Base-by-base conservation (phyloP, 768 basidiomycete genomes). In the Royoungia palumana region DNA sequence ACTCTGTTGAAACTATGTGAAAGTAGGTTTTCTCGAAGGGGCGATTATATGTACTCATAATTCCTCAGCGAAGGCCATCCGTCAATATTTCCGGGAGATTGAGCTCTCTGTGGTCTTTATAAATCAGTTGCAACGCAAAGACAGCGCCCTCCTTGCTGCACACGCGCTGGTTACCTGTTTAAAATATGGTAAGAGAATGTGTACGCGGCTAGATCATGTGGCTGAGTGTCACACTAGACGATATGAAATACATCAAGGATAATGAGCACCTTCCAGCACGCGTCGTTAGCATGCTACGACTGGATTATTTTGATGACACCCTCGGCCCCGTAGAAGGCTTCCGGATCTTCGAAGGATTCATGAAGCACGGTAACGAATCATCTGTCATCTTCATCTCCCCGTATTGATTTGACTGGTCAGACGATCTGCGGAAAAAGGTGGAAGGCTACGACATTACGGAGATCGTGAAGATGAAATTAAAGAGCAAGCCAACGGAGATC, bases 1-100 rank as follows among this genome's bases (percentile, higher is more conserved):
- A 56, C 61, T 0, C 28, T 63, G 21, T 6, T 63, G 35, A 60
- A 53, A 9, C 35, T 63, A 16, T 58, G 55, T 39, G 50, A 58
- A 17, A 49, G 61, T 64, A 12, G n/a, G 54, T 30, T 0, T 19
- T 8, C 2, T 20, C 24, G 24, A 38, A 5, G 2, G 16, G 19
- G 9, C 0, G 6, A 8, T 27, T n/a, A 25, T n/a, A 9, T 1
- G 32, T 25, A 12, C 37, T 57, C 5, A 63, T 21, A 0, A 13
- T 28, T 32, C 30, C 14, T 41, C 12, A 63, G 58, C 38, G 16
- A 3, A 0, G 10, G 17, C 2, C 1, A 50, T 63, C 19, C 49
- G 53, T 24, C 4, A 2, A 4, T 36, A 46, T 41, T 47, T 63
- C 6, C 20, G 13, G 19, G 34, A 53, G 14, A 49, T 44, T 7